Evolutionary conservation across 495 filamentous ascomycete genomes (phyloP).

Genomic region (Chaetomium tenue): DNA sequence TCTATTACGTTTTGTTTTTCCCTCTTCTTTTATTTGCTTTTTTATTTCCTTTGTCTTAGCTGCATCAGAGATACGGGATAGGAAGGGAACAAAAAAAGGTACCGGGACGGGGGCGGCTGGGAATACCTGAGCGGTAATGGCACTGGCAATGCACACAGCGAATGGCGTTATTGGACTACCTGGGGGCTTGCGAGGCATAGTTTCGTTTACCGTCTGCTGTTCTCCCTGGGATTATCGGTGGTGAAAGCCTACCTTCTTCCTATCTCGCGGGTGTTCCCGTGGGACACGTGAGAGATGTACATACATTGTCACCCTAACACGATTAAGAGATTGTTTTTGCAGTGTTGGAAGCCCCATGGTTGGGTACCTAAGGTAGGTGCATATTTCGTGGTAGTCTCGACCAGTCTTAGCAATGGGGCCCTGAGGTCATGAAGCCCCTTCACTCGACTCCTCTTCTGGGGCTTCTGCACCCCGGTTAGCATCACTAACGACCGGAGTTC

Average conservation of each 20-base stretch:
- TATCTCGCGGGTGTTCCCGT: no score
- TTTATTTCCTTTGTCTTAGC: neutral
- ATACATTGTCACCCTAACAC: neutral
- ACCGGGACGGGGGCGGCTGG: neutral
- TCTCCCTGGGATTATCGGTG: neutral
- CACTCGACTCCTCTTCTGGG: no score
- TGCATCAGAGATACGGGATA: constrained; percentile 4
- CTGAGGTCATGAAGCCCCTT: no score
- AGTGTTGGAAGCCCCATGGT: neutral
- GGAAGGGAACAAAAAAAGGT: constrained; percentile 5
- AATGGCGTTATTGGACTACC: constrained; percentile 21
- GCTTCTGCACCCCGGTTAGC: neutral
- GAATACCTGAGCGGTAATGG: neutral
- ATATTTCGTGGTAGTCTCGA: neutral
- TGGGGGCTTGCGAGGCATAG: neutral
- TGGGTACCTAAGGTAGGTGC: no score
- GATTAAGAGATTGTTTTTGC: neutral
- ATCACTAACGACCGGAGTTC: neutral
- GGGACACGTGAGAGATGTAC: no score
- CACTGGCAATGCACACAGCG: constrained; percentile 21
- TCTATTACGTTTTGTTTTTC: constrained; percentile 7
- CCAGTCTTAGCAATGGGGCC: no score
- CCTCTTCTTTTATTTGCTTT: neutral
- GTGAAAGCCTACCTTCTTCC: neutral
- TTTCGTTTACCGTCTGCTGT: neutral